These are phyloP conservation scores for Stephania japonica DNA, from an alignment of 164 flowering plant genomes.

Conservation along the genomic window DNA sequence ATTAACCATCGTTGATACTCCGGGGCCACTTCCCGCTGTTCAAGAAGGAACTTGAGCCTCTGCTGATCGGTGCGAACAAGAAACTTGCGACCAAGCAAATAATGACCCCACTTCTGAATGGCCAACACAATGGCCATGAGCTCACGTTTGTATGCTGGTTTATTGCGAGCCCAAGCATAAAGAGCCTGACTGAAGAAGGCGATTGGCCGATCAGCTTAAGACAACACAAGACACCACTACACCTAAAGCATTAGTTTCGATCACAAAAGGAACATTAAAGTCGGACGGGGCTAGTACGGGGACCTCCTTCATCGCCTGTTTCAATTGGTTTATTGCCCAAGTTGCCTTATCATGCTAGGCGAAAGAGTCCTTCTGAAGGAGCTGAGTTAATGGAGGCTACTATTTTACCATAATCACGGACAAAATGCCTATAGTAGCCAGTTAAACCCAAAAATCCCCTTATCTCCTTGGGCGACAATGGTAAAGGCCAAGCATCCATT, in stretches of 20 bases:
- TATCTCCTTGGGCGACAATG: neutral
- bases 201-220: neutral
- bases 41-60: neutral
- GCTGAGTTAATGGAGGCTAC: neutral
- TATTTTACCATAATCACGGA: neutral
- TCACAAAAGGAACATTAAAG: conserved; percentile 1
- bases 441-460: neutral
- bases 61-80: neutral
- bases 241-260: conserved; percentile 5
- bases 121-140: neutral
- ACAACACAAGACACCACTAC: neutral
- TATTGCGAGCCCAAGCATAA: neutral
- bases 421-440: neutral
- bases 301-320: conserved; percentile 5
- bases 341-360: neutral
- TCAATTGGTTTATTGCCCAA: neutral
- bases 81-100: conserved; percentile 1
- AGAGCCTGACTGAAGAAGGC: neutral
- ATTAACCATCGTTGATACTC: neutral
- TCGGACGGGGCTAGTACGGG: conserved; percentile 5
- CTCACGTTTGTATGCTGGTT: neutral
- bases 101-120: neutral
- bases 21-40: no score
- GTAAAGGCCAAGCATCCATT: neutral
- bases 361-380: conserved; percentile 8